Base-by-base conservation (phyloP, 768 basidiomycete genomes). In the Sporobolomyces roseus region DNA sequence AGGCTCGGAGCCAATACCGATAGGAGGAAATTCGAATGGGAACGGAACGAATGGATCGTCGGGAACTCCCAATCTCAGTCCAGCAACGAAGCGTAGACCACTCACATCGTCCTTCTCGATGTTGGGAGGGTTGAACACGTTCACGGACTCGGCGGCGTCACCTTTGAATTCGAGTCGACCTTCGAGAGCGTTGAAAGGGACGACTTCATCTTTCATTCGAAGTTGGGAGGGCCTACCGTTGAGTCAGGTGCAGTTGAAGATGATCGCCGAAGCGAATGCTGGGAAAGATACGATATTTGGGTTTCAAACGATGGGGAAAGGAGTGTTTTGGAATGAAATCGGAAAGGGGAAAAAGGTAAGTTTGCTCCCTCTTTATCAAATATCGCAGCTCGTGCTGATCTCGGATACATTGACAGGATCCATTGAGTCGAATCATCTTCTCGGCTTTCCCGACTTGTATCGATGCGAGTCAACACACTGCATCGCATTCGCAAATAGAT, bases 361-460 rank as follows among this genome's bases (percentile, higher is more conserved):
- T 10, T n/a, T 59, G 19, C 51, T 66, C 23, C 29, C 12, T 8
- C 27, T 6, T 27, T 32, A 17, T 16, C 29, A 13, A n/a, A 33
- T 6, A 12, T 9, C 32, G 32, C 4, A 13, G 16, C 30, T 53
- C 21, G 19, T 25, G 33, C 19, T 9, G 10, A 38, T 30, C 36
- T 19, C 8, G 6, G 21, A 46, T n/a, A n/a, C n/a, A n/a, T 43
- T 29, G 16, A 30, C 58, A 94, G 91, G 94, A 98, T 79, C 87
- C 92, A 32, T 82, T 96, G 32, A 84, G 88, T 46, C 84, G 88
- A 65, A 86, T 97, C 62, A 87, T 87, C 25, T 97, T 97, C 79
- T 86, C 89, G 52, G 85, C 87, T 19, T 84, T 88, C 74, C 92
- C 91, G 7, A 96, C 93, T 2, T 93, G 92, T 77, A 91, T 94